A percentile compares a stretch with the other conserved stretches of the same genome.
Conservation (phyloP, 805 yeast genomes). For the Naumovozyma baii region DNA sequence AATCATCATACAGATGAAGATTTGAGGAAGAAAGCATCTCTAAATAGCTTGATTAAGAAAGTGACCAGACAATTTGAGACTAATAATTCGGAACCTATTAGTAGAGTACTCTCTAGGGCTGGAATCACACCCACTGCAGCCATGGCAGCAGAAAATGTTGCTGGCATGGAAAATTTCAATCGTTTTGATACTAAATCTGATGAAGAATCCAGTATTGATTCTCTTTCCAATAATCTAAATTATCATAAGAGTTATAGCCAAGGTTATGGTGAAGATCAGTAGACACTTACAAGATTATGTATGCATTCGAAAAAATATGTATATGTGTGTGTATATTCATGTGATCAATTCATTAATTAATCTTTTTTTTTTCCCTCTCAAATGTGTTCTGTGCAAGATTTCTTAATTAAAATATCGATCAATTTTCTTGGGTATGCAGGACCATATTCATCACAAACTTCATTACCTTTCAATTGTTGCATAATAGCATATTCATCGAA, state of each 20-base stretch:
- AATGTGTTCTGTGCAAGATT: background rate
- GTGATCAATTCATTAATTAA: too few species aligned
- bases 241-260: background rate
- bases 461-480: conserved; percentile 51
- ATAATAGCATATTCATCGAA: conserved; percentile 51
- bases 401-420: conserved; percentile 11
- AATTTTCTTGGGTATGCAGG: conserved; percentile 22
- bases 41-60: conserved; percentile 9
- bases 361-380: too few species aligned
- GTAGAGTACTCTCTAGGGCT: conserved; percentile 29
- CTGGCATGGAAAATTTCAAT: conserved; percentile 34
- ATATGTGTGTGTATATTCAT: too few species aligned
- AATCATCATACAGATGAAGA: background rate
- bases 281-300: too few species aligned
- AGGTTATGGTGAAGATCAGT: background rate
- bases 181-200: conserved; percentile 5
- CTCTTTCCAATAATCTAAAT: background rate
- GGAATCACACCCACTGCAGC: conserved; percentile 37
- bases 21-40: background rate
- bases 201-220: background rate
- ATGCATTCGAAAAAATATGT: too few species aligned
- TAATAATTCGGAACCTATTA: conserved; percentile 24
- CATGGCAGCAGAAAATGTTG: conserved; percentile 35
- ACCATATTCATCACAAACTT: conserved; percentile 71
- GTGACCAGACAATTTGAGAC: conserved; percentile 14